phyloP scores from a whole-genome alignment of 805 yeast species.

The Candida qinlingensis region DNA sequence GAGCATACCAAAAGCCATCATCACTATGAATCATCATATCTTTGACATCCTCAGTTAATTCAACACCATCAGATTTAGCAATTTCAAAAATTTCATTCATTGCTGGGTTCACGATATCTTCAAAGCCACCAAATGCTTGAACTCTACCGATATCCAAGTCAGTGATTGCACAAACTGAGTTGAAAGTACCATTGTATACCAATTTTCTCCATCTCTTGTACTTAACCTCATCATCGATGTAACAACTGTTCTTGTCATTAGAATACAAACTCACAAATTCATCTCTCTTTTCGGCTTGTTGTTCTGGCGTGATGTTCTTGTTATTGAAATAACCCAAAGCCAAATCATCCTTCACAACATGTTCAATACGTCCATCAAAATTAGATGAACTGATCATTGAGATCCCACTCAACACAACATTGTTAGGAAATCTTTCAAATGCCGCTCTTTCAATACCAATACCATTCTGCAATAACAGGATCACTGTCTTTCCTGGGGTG shows the following conservation, averaged over 20 bases:
- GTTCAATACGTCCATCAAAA: slow-evolving; percentile 38
- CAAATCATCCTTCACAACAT: slow-evolving; percentile 41
- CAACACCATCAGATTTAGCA: slow-evolving; percentile 65
- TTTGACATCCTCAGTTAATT: slow-evolving; percentile 44
- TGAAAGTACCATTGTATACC: slow-evolving; percentile 63
- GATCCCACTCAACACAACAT: slow-evolving; percentile 54
- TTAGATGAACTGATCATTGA: slow-evolving; percentile 55
- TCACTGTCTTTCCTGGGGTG: slow-evolving; percentile 35
- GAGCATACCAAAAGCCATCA: slow-evolving; percentile 54
- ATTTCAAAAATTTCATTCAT: slow-evolving; percentile 62
- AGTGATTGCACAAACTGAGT: slow-evolving; percentile 56
- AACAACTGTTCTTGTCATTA: slow-evolving; percentile 36
- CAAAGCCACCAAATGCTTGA: slow-evolving; percentile 37
- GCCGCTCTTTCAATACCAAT: slow-evolving; percentile 54
- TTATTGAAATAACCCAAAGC: slow-evolving; percentile 45
- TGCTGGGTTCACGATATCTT: slow-evolving; percentile 45
- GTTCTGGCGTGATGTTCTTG: slow-evolving; percentile 23
- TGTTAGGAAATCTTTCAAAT: slow-evolving; percentile 43
- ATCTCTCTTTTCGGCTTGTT: slow-evolving; percentile 30
- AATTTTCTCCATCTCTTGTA: slow-evolving; percentile 60
- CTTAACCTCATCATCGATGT: slow-evolving; percentile 40
- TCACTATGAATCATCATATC: slow-evolving; percentile 50
- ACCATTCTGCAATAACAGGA: slow-evolving; percentile 59
- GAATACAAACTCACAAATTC: slow-evolving; percentile 42
- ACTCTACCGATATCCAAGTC: slow-evolving; percentile 56